These are phyloP conservation scores for Chenopodium formosanum DNA, from an alignment of 148 eudicot genomes.

Conservation along the genomic window DNA sequence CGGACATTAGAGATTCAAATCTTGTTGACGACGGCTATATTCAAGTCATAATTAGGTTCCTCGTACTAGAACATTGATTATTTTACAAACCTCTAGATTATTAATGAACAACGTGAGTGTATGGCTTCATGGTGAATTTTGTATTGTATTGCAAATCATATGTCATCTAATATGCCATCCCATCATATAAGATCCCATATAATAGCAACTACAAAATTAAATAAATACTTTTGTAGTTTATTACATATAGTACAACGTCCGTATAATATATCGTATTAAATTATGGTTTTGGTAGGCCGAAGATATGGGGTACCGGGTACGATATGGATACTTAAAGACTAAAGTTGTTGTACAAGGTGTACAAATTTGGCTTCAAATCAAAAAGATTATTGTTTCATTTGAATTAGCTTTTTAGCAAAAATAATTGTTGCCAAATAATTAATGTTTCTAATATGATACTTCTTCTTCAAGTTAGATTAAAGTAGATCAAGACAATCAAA, in stretches of 20 bases:
- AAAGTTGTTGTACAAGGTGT: slow-evolving; percentile 9
- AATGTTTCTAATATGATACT: background rate
- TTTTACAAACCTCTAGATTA: too few relatives aligned
- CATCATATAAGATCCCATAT: background rate
- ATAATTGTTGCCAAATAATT: background rate
- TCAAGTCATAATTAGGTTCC: too few relatives aligned
- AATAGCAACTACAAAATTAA: background rate
- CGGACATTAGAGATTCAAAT: too few relatives aligned
- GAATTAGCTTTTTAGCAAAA: background rate
- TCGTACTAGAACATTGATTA: too few relatives aligned
- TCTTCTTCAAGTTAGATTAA: background rate
- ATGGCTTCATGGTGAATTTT: background rate
- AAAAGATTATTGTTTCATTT: background rate
- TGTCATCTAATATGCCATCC: background rate
- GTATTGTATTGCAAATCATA: background rate
- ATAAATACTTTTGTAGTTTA: too few relatives aligned
- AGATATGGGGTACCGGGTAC: background rate
- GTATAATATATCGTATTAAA: too few relatives aligned
- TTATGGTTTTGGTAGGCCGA: background rate
- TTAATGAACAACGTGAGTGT: too few relatives aligned
- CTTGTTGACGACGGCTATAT: too few relatives aligned
- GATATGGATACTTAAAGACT: slow-evolving; percentile 6
- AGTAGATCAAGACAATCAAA: background rate
- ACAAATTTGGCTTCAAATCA: background rate
- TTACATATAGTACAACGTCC: too few relatives aligned